phyloP scores from a whole-genome alignment of 78 protist species.

The Creolimax fragrantissima region DNA sequence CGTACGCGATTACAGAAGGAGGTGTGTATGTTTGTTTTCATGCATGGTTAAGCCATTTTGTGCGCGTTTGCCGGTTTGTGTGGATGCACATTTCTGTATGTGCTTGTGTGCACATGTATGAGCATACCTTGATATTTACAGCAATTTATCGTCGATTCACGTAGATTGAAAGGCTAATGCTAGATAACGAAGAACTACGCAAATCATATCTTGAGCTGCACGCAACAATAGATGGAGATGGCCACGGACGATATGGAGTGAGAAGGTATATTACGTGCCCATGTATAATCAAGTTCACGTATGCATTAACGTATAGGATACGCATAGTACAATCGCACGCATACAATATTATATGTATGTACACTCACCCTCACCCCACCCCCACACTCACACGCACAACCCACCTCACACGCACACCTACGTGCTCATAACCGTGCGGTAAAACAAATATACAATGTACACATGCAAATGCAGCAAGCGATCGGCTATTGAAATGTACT shows the following conservation, averaged over 20 bases:
- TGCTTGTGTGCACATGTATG: not conserved
- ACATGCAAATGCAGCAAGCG: not conserved
- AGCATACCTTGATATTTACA: not conserved
- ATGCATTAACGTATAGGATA: not conserved
- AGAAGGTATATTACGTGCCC: not conserved
- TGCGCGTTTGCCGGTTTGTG: not conserved
- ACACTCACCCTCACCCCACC: not conserved
- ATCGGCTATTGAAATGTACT: constrained; percentile 18
- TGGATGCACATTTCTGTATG: not conserved
- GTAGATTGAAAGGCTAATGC: not conserved
- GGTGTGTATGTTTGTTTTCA: not conserved
- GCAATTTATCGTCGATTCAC: not conserved
- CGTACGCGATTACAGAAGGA: not conserved
- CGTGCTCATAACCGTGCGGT: too few relatives aligned
- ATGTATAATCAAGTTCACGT: not conserved
- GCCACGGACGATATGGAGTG: not conserved
- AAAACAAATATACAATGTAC: not conserved
- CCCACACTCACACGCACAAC: too few relatives aligned
- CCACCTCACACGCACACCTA: too few relatives aligned
- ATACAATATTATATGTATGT: not conserved
- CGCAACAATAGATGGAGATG: not conserved
- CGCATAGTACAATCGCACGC: not conserved
- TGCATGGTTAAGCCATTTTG: not conserved
- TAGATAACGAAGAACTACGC: constrained; percentile 8
- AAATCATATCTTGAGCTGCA: not conserved